phyloP scores from a whole-genome alignment of 1,284 basidiomycete genomes.

The Schizophyllum amplum region DNA sequence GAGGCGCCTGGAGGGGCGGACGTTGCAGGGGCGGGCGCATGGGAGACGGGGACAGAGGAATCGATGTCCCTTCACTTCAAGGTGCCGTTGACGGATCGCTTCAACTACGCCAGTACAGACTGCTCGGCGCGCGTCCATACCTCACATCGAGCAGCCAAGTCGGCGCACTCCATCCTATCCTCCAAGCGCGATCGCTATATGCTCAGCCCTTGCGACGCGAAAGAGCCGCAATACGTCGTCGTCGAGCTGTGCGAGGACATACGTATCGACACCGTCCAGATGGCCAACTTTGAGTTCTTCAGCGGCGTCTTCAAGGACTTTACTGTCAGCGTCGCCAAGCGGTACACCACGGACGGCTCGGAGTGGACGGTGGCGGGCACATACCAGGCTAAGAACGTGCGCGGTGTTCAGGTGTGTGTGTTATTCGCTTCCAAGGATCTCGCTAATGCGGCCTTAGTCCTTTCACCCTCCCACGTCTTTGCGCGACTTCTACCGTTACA shows the following conservation, averaged over 20 bases:
- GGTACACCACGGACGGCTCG: constrained; percentile 52
- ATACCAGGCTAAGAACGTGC: constrained; percentile 82
- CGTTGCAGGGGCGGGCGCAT: neutral
- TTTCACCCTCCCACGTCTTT: constrained; percentile 67
- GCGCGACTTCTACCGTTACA: constrained; percentile 84
- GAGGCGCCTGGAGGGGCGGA: constrained; percentile 4
- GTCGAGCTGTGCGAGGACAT: constrained; percentile 98
- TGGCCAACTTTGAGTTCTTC: constrained; percentile 98
- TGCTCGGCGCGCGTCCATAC: constrained; percentile 90
- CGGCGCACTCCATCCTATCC: constrained; percentile 77
- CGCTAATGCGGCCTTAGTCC: constrained; percentile 34
- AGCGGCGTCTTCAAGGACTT: constrained; percentile 95
- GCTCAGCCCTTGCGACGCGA: constrained; percentile 81
- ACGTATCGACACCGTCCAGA: constrained; percentile 88
- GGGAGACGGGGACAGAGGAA: neutral
- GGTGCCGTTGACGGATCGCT: constrained; percentile 67
- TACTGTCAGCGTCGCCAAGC: constrained; percentile 78
- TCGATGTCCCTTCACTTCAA: constrained; percentile 47
- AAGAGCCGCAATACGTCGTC: constrained; percentile 69
- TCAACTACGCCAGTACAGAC: constrained; percentile 92
- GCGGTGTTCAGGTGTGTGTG: constrained; percentile 83
- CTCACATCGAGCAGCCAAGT: constrained; percentile 78
- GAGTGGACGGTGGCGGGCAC: constrained; percentile 69
- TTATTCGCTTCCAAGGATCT: neutral
- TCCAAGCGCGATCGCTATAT: constrained; percentile 94